Conservation (phyloP, 2,329 filamentous ascomycete genomes). For the Pseudogymnoascus sp. region DNA sequence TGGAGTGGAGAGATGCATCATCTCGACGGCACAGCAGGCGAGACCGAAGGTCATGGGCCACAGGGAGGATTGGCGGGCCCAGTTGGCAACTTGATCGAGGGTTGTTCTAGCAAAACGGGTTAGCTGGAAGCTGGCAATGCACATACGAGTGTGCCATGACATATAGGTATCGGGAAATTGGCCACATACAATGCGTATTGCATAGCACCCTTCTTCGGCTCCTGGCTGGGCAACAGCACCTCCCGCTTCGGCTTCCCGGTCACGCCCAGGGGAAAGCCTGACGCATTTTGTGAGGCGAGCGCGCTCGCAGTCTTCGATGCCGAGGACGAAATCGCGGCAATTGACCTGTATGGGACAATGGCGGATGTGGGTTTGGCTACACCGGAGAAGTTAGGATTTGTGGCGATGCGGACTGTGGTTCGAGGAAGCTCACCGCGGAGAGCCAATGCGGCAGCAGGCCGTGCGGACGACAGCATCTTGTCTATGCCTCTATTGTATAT, state of each 20-base stretch:
- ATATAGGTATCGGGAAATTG: background rate
- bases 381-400: constrained; percentile 22
- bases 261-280: constrained; percentile 42
- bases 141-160: background rate
- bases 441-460: constrained; percentile 35
- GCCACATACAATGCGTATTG: constrained; percentile 76
- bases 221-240: constrained; percentile 70
- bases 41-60: constrained; percentile 88
- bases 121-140: background rate
- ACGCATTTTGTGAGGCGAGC: constrained; percentile 44
- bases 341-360: constrained; percentile 55
- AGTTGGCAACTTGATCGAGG: constrained; percentile 72
- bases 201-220: constrained; percentile 68
- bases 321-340: constrained; percentile 57
- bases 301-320: constrained; percentile 55
- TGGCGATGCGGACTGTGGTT: constrained; percentile 11
- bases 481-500: constrained; percentile 8
- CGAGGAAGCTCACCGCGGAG: constrained; percentile 32
- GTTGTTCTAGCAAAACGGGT: constrained; percentile 49
- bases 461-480: constrained; percentile 35
- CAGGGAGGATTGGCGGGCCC: constrained; percentile 74
- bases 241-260: constrained; percentile 50
- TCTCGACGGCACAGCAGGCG: constrained; percentile 82
- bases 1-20: constrained; percentile 86
- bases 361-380: constrained; percentile 58